phyloP scores from a whole-genome alignment of 306 rosid genomes.

The barrel medic (Medicago truncatula) region MtrunA17r5.0-ANR NC_053044.1:32904501-32905000 shows the following conservation, averaged over 20 bases:
- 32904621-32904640: not conserved
- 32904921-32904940: no score
- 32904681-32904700: not conserved
- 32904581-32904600: not conserved
- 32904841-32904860: no score
- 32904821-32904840: no score
- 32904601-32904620: not conserved
- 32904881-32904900: no score
- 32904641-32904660: not conserved
- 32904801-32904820: no score
- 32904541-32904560: constrained; percentile 1
- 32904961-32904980: no score
- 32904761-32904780: no score
- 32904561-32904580: not conserved
- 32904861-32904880: no score
- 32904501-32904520: not conserved
- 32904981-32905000: no score
- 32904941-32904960: no score
- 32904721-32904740: not conserved
- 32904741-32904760: not conserved
- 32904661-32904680: not conserved
- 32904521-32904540: constrained; percentile 41
- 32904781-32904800: no score
- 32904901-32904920: no score
- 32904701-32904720: not conserved